phyloP scores from a whole-genome alignment of 208 protist species.

The Tritrichomonas musculus region DNA sequence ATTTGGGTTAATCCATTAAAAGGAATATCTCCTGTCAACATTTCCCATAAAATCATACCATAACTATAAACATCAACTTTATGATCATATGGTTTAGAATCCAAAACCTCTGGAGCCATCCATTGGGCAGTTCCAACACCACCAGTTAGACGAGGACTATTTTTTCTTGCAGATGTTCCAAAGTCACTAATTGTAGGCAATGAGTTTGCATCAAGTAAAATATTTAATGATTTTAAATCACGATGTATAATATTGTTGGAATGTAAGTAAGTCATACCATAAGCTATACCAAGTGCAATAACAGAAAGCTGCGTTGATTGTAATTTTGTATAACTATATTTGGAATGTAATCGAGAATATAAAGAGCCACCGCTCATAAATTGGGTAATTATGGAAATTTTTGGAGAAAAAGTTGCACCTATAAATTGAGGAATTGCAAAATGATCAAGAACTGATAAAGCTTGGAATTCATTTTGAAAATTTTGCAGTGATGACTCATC shows the following conservation, averaged over 20 bases:
- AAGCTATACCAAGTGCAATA: background rate
- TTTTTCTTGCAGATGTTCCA: background rate
- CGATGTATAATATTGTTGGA: background rate
- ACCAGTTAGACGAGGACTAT: background rate
- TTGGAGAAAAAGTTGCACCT: background rate
- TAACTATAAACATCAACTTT: conserved; percentile 21
- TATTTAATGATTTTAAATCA: background rate
- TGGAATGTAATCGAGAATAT: background rate
- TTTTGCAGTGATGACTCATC: background rate
- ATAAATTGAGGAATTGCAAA: background rate
- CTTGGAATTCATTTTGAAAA: background rate
- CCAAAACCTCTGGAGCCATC: conserved; percentile 22
- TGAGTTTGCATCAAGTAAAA: background rate
- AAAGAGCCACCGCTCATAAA: background rate
- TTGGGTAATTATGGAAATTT: background rate
- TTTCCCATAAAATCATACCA: conserved; percentile 27
- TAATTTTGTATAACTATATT: background rate
- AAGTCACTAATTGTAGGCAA: background rate
- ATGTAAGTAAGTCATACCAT: background rate
- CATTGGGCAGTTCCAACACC: conserved; percentile 12
- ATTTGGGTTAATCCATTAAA: background rate
- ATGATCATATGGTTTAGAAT: background rate
- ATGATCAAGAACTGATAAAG: background rate
- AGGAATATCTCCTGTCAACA: conserved; percentile 16
- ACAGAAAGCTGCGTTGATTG: background rate